Base-by-base conservation (phyloP, 1,139 yeast species). In the Candida sp. region DNA sequence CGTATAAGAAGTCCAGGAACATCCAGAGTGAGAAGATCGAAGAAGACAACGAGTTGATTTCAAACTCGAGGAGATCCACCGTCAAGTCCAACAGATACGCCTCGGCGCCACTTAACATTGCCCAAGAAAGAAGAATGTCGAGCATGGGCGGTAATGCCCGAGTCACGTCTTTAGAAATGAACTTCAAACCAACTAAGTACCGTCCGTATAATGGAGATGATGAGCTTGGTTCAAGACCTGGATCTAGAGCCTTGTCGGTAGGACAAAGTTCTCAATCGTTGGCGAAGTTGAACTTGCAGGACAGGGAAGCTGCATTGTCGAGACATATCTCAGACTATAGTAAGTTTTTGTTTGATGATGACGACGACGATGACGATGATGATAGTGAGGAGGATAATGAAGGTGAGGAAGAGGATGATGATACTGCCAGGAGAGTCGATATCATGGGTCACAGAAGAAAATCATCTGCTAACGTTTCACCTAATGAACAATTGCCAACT, bases 301-400 rank as follows among this genome's bases (percentile, higher is more conserved):
- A 50, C 31, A 42, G 42, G 26, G 45, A 44, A n/a, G 44, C 33
- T 17, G 47, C 30, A 3, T 41, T 49, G 26, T 38, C 53, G 9
- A 63, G 73, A 52, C 63, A 69, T 46, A 70, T 73, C 50, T 72
- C 77, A 1, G 78, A 73, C 54, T 73, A 73, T 55, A 67, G 58
- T 48, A 68, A 66, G 44, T 73, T 54, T 48, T 59, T 73, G 46
- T 66, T 68, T 52, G 66, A 65, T n/a, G 72, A 58, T 25, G 61
- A 57, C 3, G 66, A 57, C 3, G 66, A 58, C 23, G 60, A 57
- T 4, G 59, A 54, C 1, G 56, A 53, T 5, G 55, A 50, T 7
- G 60, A 52, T 6, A 52, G 49, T 9, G 54, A 49, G 12, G 60
- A 58, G 17, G 58, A 49, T 46, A 40, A 12, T 45, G 48, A n/a